Base-by-base conservation (phyloP, 495 filamentous ascomycete species). In the Podospora conica region DNA sequence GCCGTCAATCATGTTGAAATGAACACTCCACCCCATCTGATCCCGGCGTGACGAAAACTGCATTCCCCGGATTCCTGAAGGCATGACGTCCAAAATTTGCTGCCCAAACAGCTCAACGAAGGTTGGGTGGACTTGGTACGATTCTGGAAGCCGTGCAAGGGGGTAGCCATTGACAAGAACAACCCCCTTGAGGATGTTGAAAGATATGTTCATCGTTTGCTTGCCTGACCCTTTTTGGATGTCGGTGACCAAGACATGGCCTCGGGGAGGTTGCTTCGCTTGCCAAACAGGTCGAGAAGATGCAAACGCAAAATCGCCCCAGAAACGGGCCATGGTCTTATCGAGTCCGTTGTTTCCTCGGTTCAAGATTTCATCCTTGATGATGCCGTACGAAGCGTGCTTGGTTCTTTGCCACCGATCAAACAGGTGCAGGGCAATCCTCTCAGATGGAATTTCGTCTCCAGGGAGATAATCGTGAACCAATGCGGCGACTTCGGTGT, bases 61-160 rank as follows among this genome's bases (percentile, higher is more conserved):
- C 59, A 61, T 61, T 9, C 29, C 59, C 28, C 6, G 28, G 9
- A 53, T 15, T 10, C 29, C n/a, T 23, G 59, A 61, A 15, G 59
- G 59, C 59, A 61, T 61, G 28, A 61, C 59, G 11, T 61, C 25
- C 22, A 61, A n/a, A 2, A 53, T 61, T n/a, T 61, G 21, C n/a
- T 9, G 18, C 0, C 59, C 59, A 48, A 48, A 33, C 3, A 61
- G 59, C 18, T 28, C 4, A n/a, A 61, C 0, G 18, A 61, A 61
- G 3, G 59, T 33, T 5, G 59, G 59, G 24, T 61, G 59, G n/a
- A 10, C 10, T 20, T 53, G 29, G 10, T 53, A 61, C 0, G 27
- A 12, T 0, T 53, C 11, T 12, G 59, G 59, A 12, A 61, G 29
- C 28, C 31, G 21, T 8, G 59, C 10, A 3, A 61, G 31, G 31